phyloP scores from a whole-genome alignment of 495 filamentous ascomycete genomes.

The Cercophora sp. region DNA sequence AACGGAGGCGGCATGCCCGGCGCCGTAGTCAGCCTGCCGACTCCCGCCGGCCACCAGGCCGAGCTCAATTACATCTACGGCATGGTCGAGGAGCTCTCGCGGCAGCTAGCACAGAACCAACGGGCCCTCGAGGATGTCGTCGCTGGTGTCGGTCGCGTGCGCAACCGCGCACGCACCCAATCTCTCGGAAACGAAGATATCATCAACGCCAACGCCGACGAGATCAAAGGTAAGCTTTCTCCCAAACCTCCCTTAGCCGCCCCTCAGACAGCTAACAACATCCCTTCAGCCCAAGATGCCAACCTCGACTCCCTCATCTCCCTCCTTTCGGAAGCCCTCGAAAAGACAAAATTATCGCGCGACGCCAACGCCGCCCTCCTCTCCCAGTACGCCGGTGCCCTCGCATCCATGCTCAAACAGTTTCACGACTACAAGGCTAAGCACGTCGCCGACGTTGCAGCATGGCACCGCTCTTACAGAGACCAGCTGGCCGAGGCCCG shows the following conservation, averaged over 20 bases:
- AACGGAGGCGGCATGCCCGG: conserved; percentile 48
- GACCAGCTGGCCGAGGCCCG: conserved; percentile 54
- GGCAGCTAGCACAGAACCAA: conserved; percentile 71
- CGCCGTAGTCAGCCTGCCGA: conserved; percentile 53
- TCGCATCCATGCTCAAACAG: conserved; percentile 46
- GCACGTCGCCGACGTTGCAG: conserved; percentile 46
- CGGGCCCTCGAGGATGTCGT: conserved; percentile 73
- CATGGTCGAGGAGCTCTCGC: conserved; percentile 76
- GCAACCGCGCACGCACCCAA: conserved; percentile 42
- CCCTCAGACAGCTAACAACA: not conserved
- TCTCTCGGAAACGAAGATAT: conserved; percentile 50
- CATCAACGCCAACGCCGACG: conserved; percentile 42
- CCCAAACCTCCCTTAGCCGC: not conserved
- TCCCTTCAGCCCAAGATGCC: conserved; percentile 39
- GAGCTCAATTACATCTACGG: conserved; percentile 82
- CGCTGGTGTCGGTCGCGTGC: conserved; percentile 53
- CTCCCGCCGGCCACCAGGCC: conserved; percentile 79
- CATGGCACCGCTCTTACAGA: conserved; percentile 55
- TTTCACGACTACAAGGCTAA: conserved; percentile 52
- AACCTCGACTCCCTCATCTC: conserved; percentile 52
- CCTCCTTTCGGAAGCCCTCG: conserved; percentile 48
- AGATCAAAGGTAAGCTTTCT: conserved; percentile 42
- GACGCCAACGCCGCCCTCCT: conserved; percentile 51
- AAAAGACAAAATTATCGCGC: conserved; percentile 46
- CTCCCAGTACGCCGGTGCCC: conserved; percentile 43